Conservation (phyloP, 1,139 yeast genomes). For the Pichia sp. region DNA sequence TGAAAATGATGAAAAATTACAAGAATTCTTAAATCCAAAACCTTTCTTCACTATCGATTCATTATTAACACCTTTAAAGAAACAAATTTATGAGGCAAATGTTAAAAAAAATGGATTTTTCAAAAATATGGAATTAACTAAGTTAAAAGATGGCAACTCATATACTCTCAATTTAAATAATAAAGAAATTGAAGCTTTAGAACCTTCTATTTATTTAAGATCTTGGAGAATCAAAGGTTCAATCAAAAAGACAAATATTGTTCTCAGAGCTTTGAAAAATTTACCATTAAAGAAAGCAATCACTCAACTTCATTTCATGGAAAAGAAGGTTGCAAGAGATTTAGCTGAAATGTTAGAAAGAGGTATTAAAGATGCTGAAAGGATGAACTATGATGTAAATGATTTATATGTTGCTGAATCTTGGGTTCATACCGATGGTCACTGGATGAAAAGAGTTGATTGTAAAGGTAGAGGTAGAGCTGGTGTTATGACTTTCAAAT, state of each 20-base stretch:
- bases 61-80: constrained; percentile 67
- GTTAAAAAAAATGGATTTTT: constrained; percentile 67
- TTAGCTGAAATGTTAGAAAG: constrained; percentile 66
- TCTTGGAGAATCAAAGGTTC: constrained; percentile 80
- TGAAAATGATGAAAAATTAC: constrained; percentile 36
- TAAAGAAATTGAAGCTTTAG: constrained; percentile 69
- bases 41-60: constrained; percentile 40
- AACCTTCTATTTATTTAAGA: constrained; percentile 74
- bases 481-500: constrained; percentile 71
- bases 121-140: constrained; percentile 53
- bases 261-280: constrained; percentile 65
- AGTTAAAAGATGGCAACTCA: constrained; percentile 33
- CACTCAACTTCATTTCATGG: constrained; percentile 85
- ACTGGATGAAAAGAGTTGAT: constrained; percentile 66
- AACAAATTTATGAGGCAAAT: constrained; percentile 53
- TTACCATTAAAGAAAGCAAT: constrained; percentile 72
- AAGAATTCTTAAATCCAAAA: constrained; percentile 35
- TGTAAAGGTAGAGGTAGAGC: constrained; percentile 86
- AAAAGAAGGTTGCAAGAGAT: constrained; percentile 74
- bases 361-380: constrained; percentile 65
- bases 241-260: constrained; percentile 80
- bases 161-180: constrained; percentile 54
- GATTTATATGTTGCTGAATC: constrained; percentile 69
- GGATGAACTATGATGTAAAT: constrained; percentile 52
- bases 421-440: constrained; percentile 91